These are phyloP conservation scores for Coniella vitis DNA, from an alignment of 2,329 filamentous ascomycete species.

Conservation along the genomic window DNA sequence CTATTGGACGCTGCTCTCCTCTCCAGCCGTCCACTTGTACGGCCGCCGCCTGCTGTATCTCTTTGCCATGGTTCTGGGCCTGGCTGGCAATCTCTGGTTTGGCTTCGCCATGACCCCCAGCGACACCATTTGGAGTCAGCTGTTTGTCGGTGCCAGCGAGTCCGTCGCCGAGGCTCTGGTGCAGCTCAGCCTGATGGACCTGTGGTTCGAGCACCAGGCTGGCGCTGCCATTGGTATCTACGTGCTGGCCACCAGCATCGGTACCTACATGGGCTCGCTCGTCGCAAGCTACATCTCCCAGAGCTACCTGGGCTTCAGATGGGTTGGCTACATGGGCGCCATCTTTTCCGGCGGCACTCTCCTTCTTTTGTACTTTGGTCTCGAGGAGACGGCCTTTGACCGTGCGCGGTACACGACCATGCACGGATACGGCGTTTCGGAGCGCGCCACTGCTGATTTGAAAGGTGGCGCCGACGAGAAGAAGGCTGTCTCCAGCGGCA, in stretches of 20 bases:
- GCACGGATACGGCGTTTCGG: conserved; percentile 18
- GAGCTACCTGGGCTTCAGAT: conserved; percentile 42
- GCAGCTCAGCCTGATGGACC: conserved; percentile 49
- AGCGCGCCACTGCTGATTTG: conserved; percentile 17
- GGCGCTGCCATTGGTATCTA: conserved; percentile 48
- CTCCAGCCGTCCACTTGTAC: conserved; percentile 46
- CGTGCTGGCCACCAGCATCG: conserved; percentile 47
- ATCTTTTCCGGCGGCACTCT: conserved; percentile 23
- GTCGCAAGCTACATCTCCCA: conserved; percentile 42
- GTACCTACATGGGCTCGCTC: conserved; percentile 49
- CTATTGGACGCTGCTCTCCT: conserved; percentile 46
- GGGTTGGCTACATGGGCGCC: conserved; percentile 27
- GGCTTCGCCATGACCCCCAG: conserved; percentile 34
- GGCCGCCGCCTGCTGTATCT: conserved; percentile 49
- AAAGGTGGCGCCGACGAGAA: conserved; percentile 17
- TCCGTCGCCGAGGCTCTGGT: conserved; percentile 49
- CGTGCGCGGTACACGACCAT: conserved; percentile 31
- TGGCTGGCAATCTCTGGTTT: conserved; percentile 46
- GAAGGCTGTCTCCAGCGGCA: not conserved
- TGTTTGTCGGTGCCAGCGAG: conserved; percentile 52
- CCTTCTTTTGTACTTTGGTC: conserved; percentile 38
- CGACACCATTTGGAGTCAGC: conserved; percentile 48
- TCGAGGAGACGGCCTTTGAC: conserved; percentile 46
- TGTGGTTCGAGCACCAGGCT: conserved; percentile 52
- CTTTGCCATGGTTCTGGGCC: conserved; percentile 34